Percentiles rank a stretch among this genome's conserved stretches.
Evolutionary conservation across 2,329 filamentous ascomycete species (phyloP).

Genomic region (Aspergillus fischeri): DNA sequence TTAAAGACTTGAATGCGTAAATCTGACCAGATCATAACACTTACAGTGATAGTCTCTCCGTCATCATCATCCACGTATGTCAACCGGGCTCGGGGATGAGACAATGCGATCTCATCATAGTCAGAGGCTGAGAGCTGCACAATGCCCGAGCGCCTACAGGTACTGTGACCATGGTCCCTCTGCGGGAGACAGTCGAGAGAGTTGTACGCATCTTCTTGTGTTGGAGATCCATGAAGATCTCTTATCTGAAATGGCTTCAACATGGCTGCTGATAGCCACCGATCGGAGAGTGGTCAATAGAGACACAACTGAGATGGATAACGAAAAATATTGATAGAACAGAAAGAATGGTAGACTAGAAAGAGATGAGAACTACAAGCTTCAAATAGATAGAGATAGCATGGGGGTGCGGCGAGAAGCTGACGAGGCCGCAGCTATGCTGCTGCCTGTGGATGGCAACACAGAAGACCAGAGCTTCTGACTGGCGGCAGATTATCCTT

Average conservation of each 20-base stretch:
- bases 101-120: constrained; percentile 41
- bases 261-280: constrained; percentile 22
- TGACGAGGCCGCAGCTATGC: background rate
- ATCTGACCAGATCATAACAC: constrained; percentile 7
- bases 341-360: background rate
- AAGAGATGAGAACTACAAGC: background rate
- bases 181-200: background rate
- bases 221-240: constrained; percentile 27
- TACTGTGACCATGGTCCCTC: background rate
- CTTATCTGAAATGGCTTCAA: constrained; percentile 41
- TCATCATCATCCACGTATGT: constrained; percentile 46
- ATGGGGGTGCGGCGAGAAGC: background rate
- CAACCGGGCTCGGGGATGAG: constrained; percentile 39
- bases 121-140: constrained; percentile 40
- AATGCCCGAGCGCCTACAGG: constrained; percentile 21
- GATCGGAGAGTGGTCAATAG: background rate
- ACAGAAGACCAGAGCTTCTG: background rate
- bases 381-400: background rate
- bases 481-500: background rate
- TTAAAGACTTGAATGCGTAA: constrained; percentile 14
- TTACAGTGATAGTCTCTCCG: constrained; percentile 43
- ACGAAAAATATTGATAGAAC: background rate
- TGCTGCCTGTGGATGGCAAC: background rate
- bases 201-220: constrained; percentile 13
- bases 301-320: background rate